Evolutionary conservation across 345 rosid genomes (phyloP), one percentile per base, ranked within the genome.

Genomic region (Aquilaria sinensis): DNA sequence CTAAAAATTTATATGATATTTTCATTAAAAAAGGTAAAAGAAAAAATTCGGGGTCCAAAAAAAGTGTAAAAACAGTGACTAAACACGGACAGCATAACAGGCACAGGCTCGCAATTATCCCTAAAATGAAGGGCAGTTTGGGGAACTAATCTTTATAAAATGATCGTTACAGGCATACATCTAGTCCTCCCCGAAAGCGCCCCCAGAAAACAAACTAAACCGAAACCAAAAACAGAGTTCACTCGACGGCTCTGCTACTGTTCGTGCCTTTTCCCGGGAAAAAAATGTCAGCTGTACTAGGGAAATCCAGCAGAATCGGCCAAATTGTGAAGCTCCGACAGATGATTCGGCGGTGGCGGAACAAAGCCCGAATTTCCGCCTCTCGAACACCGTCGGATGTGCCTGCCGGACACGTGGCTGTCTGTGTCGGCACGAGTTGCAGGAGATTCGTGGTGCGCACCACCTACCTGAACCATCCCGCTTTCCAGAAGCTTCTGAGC

Each of bases 331-430:
- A 84, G 60, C 73, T 90, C 82, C 84, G 81, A 49, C 97, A 85
- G 58, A 83, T 85, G 90, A 77, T 90, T 0, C 79, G 67, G 46
- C 80, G 75, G 50, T 87, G 92, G 97, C 80, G 92, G 6, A 66
- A 53, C 63, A 83, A 85, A 72, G 82, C 94, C 2, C 75, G 80
- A 47, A 37, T 53, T 10, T 56, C 74, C 0, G 80, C 83, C 73
- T 9, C 59, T 9, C 23, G 63, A 7, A 43, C 85, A 2, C 83
- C 87, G 2, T 30, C 85, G 13, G 92, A 79, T 16, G 90, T 90
- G 0, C 96, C 97, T 0, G 75, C 79, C 1, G 97, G 97, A 0
- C 92, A 90, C 80, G 78, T 90, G 30, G 96, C 97, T 0, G 76
- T 90, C 47, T 67, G 79, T 65, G 96, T 87, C 0, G 97, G 97